phyloP scores from a whole-genome alignment of 1,284 basidiomycete genomes.

The Schizophyllum commune region DNA sequence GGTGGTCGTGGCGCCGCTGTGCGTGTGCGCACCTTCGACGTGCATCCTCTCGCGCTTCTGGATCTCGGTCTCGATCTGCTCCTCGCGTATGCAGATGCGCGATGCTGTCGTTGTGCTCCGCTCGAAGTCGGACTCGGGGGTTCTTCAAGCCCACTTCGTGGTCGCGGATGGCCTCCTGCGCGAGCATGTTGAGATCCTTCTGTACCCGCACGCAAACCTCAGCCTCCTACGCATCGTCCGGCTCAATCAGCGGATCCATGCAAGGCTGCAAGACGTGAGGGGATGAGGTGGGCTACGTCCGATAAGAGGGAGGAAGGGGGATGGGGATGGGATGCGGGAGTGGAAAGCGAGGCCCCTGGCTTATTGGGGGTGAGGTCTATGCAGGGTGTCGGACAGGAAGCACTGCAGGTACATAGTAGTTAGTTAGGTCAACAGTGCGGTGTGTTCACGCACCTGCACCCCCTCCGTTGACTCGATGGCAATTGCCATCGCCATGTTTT shows the following conservation, averaged over 20 bases:
- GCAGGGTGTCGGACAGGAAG: too few relatives aligned
- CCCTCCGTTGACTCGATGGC: too few relatives aligned
- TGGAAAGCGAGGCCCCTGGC: too few relatives aligned
- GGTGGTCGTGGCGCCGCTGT: not conserved
- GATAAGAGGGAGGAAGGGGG: not conserved
- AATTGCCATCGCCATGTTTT: too few relatives aligned
- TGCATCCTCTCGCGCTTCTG: not conserved
- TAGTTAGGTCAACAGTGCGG: too few relatives aligned
- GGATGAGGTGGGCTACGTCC: not conserved
- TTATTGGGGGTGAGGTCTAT: too few relatives aligned
- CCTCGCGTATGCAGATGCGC: not conserved
- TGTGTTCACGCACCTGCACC: too few relatives aligned
- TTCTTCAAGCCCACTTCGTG: not conserved
- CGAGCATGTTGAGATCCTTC: not conserved
- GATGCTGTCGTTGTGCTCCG: not conserved
- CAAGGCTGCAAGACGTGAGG: too few relatives aligned
- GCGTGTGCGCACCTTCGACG: not conserved
- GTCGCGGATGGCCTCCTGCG: not conserved
- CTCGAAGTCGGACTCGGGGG: not conserved
- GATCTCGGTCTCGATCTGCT: not conserved
- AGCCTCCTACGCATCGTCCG: not conserved
- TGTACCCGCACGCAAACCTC: not conserved
- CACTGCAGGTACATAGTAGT: too few relatives aligned
- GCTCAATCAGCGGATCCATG: not conserved
- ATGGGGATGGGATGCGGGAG: too few relatives aligned